Evolutionary conservation across 805 yeast species (phyloP), one percentile per base, ranked within the genome.

Genomic region (Saccharomycopsis microspora): DNA sequence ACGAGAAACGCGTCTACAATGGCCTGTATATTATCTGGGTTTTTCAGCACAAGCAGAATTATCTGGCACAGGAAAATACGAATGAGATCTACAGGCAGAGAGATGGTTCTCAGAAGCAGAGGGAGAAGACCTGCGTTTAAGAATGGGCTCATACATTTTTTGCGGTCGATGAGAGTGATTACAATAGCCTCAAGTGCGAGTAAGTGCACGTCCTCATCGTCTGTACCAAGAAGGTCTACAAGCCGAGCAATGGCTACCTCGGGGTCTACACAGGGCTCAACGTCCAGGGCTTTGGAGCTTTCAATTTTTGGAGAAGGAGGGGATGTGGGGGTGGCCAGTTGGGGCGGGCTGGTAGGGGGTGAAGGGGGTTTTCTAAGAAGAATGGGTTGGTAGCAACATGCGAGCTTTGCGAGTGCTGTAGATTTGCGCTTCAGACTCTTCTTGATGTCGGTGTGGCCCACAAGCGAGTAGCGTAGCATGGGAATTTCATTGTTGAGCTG

Each of bases 21-120:
- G 27, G 19, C 31, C 19, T 48, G 41, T 31, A 51, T 49, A 19
- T 51, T 46, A 28, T 46, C 45, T n/a, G 50, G 53, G 19, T 49
- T 44, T 33, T 48, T 51, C 3, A 50, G 46, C 5, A 51, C 39
- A 4, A 51, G 43, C 5, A 50, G 46, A 8, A 51, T 42, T 11
- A 51, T 46, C 36, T 51, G 54, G 38, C 54, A 51, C 11, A 44
- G 33, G 37, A 49, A 51, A 27, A 51, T 51, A 10, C 54, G 34
- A 8, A 51, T 42, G 19, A 49, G 40, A 32, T 46, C 54, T 8
- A 49, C 39, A 8, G 34, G 46, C 3, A 50, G 44, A n/a, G 45
- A 29, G 19, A 51, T 43, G 31, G 48, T 32, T 31, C 44, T 36
- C 3, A 50, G 41, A 27, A 51, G 38, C 28, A 19, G 35, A 9